phyloP scores from a whole-genome alignment of 1,284 basidiomycete species.

The Ustilago tritici region DNA sequence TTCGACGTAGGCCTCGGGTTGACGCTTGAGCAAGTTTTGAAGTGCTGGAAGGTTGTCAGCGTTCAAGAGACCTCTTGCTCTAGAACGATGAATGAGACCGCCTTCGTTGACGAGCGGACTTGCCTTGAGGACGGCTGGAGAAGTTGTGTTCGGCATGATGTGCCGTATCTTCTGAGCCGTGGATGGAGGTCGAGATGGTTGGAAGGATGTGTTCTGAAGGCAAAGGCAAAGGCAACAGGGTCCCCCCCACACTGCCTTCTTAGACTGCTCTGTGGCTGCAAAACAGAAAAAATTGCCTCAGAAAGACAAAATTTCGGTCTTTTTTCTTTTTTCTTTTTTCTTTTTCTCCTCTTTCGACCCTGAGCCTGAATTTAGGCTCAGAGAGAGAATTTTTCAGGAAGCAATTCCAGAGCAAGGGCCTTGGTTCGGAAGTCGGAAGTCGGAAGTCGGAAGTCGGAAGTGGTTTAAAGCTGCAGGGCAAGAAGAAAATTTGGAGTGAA shows the following conservation, averaged over 20 bases:
- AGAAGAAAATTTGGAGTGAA: constrained; percentile 20
- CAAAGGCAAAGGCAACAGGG: no score
- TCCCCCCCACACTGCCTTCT: background rate
- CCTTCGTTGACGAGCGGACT: constrained; percentile 59
- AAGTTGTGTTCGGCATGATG: constrained; percentile 35
- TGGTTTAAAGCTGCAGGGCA: constrained; percentile 4
- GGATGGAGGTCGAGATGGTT: constrained; percentile 10
- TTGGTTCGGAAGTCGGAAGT: constrained; percentile 8
- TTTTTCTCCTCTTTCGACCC: background rate
- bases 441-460: constrained; percentile 27
- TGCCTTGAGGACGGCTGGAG: constrained; percentile 45
- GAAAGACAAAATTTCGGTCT: constrained; percentile 21
- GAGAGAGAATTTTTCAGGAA: constrained; percentile 1
- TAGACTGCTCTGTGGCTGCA: constrained; percentile 6
- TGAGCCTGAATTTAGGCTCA: constrained; percentile 16
- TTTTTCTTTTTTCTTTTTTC: constrained; percentile 7
- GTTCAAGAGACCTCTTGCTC: constrained; percentile 66
- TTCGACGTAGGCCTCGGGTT: constrained; percentile 89
- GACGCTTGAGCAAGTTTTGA: constrained; percentile 94
- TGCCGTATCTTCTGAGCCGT: background rate
- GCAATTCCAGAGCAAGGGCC: background rate
- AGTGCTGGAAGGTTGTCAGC: constrained; percentile 76
- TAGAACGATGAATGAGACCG: constrained; percentile 61
- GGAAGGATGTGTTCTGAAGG: background rate
- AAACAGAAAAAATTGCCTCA: constrained; percentile 1